Evolutionary conservation across 148 eudicot genomes (phyloP).

Genomic region (Vaccinium corymbosum): DNA sequence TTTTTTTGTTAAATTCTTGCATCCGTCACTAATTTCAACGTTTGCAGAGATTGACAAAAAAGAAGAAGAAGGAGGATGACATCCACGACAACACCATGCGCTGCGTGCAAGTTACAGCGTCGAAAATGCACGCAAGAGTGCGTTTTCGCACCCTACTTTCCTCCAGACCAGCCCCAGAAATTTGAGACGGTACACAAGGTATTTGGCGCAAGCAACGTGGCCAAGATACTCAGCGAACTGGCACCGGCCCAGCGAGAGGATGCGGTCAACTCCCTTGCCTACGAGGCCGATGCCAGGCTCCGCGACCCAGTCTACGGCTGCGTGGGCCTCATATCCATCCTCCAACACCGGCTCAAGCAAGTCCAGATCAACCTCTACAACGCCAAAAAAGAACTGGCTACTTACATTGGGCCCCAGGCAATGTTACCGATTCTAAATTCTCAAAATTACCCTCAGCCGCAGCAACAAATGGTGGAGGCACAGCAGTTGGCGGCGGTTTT

Average conservation of each 20-base stretch:
- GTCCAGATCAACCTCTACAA: constrained; percentile 41
- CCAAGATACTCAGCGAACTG: constrained; percentile 66
- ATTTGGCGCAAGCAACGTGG: constrained; percentile 79
- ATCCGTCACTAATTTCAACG: background rate
- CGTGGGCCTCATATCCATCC: constrained; percentile 63
- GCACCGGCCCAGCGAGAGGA: constrained; percentile 52
- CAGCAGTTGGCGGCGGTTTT: constrained; percentile 48
- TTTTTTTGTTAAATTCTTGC: background rate
- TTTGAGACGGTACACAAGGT: constrained; percentile 78
- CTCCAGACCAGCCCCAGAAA: constrained; percentile 73
- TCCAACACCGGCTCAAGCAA: constrained; percentile 61
- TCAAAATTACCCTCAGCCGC: constrained; percentile 29
- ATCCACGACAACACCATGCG: constrained; percentile 80
- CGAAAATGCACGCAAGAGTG: constrained; percentile 85
- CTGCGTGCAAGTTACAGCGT: constrained; percentile 76
- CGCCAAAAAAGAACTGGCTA: constrained; percentile 61
- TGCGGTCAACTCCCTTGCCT: constrained; percentile 71
- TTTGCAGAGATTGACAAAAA: background rate
- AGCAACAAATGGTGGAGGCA: constrained; percentile 36
- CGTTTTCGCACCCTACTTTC: constrained; percentile 84
- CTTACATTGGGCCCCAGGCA: constrained; percentile 56
- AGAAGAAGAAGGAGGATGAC: constrained; percentile 33
- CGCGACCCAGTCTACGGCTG: constrained; percentile 84
- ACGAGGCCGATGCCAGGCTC: constrained; percentile 68
- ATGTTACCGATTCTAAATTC: constrained; percentile 42